phyloP scores from a whole-genome alignment of 192 early-diverging fungal species.

The Entomortierella beljakovae region DNA sequence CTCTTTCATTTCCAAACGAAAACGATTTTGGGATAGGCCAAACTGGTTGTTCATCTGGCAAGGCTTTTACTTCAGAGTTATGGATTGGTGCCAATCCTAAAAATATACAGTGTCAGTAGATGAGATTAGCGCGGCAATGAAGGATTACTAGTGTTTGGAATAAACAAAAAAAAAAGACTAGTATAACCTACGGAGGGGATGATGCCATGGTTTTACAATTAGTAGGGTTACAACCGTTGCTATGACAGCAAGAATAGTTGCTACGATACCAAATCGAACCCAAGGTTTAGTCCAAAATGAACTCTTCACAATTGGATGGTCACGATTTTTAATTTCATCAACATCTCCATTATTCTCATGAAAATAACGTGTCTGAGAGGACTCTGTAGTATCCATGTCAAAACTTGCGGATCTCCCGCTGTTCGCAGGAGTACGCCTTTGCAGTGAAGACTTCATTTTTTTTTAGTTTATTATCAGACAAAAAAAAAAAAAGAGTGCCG shows the following conservation, averaged over 20 bases:
- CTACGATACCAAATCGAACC: constrained; percentile 13
- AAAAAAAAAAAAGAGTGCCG: not conserved
- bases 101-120: not conserved
- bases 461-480: not conserved
- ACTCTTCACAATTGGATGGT: not conserved
- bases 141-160: not conserved
- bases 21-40: constrained; percentile 39
- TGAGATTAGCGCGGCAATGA: not conserved
- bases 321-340: not conserved
- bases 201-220: too few species aligned
- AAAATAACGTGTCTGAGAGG: not conserved
- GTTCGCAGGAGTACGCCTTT: not conserved
- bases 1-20: constrained; percentile 8
- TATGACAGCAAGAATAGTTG: not conserved
- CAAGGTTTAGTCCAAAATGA: constrained; percentile 24
- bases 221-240: not conserved
- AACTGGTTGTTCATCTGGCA: constrained; percentile 44
- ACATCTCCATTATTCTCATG: not conserved
- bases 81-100: constrained; percentile 23
- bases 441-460: too few species aligned
- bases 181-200: too few species aligned
- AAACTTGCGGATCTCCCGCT: not conserved
- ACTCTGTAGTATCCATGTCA: constrained; percentile 11
- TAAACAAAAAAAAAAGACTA: not conserved
- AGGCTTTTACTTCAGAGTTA: constrained; percentile 27